Percentiles rank a stretch among this genome's conserved stretches.
These are phyloP conservation scores for Eremomyces bilateralis DNA, from an alignment of 495 filamentous ascomycete genomes.

Conservation along the genomic window DNA sequence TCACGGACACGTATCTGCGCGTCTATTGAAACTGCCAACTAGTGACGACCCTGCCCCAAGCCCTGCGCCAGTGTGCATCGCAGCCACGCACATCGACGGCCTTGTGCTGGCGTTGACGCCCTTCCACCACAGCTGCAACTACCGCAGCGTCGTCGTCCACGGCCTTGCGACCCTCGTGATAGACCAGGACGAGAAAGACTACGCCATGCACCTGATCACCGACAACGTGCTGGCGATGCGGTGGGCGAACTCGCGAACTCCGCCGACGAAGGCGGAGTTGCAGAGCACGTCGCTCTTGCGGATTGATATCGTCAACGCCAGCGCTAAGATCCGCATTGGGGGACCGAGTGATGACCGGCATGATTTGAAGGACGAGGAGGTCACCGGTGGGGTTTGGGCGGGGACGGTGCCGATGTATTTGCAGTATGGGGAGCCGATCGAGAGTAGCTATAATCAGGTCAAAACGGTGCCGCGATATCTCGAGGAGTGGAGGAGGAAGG, in stretches of 20 bases:
- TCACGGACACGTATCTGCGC: constrained; percentile 66
- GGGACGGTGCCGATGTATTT: constrained; percentile 58
- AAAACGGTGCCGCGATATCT: constrained; percentile 33
- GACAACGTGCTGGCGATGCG: constrained; percentile 44
- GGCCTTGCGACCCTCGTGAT: constrained; percentile 50
- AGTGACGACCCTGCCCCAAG: constrained; percentile 9
- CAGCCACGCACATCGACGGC: constrained; percentile 47
- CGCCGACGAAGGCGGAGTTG: constrained; percentile 11
- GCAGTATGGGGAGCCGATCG: constrained; percentile 39
- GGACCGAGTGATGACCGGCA: constrained; percentile 45
- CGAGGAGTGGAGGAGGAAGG: constrained; percentile 26
- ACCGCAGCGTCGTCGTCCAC: constrained; percentile 61
- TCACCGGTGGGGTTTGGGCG: constrained; percentile 51
- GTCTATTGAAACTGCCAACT: constrained; percentile 47
- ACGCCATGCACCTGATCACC: constrained; percentile 65
- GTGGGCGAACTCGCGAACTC: constrained; percentile 38
- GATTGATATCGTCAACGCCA: constrained; percentile 44
- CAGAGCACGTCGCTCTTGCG: constrained; percentile 43
- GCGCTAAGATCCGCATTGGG: constrained; percentile 56
- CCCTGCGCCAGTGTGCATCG: constrained; percentile 29
- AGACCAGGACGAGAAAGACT: constrained; percentile 48
- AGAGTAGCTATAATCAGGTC: constrained; percentile 32
- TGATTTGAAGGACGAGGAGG: constrained; percentile 36
- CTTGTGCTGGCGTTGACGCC: constrained; percentile 44
- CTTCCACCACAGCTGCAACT: constrained; percentile 67